Evolutionary conservation across 495 filamentous ascomycete species (phyloP).

Genomic region (Massariosphaeria phaeospora): DNA sequence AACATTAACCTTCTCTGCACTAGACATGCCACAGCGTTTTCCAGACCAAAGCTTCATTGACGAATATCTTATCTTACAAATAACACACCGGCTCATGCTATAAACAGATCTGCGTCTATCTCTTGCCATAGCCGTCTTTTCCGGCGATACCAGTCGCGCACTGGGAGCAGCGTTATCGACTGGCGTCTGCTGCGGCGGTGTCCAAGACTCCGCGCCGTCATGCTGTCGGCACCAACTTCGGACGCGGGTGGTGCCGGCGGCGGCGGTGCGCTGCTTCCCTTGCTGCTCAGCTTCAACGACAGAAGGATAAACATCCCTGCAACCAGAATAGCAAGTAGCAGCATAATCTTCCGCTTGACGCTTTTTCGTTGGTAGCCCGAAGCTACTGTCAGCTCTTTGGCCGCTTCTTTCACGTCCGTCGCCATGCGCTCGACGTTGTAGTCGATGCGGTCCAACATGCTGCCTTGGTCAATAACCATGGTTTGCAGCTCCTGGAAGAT

Average conservation of each 20-base stretch:
- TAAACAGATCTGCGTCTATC: constrained; percentile 1
- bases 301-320: constrained; percentile 83
- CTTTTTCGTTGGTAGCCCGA: constrained; percentile 83
- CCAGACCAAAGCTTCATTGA: constrained; percentile 1
- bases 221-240: constrained; percentile 10
- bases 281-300: constrained; percentile 66
- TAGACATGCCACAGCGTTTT: no score
- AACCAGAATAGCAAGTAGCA: constrained; percentile 78
- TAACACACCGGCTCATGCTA: not conserved
- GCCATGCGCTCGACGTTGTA: constrained; percentile 96
- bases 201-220: not conserved
- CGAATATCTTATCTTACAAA: constrained; percentile 2
- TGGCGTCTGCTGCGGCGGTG: constrained; percentile 1
- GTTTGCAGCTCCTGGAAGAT: constrained; percentile 93
- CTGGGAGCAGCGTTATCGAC: constrained; percentile 1
- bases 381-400: constrained; percentile 82
- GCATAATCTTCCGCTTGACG: constrained; percentile 84
- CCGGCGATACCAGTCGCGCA: constrained; percentile 27
- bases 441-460: constrained; percentile 94
- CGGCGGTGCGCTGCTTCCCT: constrained; percentile 4
- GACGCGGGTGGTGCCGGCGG: constrained; percentile 7
- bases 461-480: constrained; percentile 98
- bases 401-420: constrained; percentile 80
- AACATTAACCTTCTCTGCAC: no score
- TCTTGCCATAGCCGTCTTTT: constrained; percentile 33